phyloP scores from a whole-genome alignment of 2,329 filamentous ascomycete species.

The Alternaria brassicae region DNA sequence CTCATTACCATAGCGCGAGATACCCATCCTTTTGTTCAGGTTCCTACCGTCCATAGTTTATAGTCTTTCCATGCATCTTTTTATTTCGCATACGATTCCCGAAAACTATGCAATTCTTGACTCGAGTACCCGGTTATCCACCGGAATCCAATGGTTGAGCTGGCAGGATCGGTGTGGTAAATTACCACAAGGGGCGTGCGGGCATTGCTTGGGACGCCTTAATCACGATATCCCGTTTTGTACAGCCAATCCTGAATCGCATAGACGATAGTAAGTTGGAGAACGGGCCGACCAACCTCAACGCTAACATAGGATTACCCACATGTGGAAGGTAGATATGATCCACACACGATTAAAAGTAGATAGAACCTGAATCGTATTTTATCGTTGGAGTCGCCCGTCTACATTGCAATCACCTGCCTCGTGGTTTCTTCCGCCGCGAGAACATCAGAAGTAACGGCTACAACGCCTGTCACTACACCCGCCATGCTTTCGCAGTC shows the following conservation, averaged over 20 bases:
- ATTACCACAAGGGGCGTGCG: background rate
- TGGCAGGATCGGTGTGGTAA: background rate
- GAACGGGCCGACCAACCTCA: background rate
- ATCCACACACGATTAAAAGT: background rate
- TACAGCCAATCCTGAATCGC: background rate
- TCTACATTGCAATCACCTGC: background rate
- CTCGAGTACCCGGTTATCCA: background rate
- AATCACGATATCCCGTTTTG: background rate
- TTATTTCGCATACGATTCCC: background rate
- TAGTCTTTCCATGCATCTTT: background rate
- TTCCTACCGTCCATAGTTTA: background rate
- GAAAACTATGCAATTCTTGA: background rate
- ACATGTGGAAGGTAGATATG: background rate
- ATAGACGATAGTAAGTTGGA: background rate
- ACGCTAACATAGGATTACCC: background rate
- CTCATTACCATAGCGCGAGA: background rate
- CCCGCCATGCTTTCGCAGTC: background rate
- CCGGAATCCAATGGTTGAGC: background rate
- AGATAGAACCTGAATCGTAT: background rate
- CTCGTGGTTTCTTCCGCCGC: background rate
- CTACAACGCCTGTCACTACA: background rate
- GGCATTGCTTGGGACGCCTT: background rate
- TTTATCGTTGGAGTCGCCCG: background rate
- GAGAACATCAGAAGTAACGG: background rate
- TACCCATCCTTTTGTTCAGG: conserved; percentile 5